Evolutionary conservation across 495 filamentous ascomycete genomes (phyloP).

Genomic region (Penicillium salamii): DNA sequence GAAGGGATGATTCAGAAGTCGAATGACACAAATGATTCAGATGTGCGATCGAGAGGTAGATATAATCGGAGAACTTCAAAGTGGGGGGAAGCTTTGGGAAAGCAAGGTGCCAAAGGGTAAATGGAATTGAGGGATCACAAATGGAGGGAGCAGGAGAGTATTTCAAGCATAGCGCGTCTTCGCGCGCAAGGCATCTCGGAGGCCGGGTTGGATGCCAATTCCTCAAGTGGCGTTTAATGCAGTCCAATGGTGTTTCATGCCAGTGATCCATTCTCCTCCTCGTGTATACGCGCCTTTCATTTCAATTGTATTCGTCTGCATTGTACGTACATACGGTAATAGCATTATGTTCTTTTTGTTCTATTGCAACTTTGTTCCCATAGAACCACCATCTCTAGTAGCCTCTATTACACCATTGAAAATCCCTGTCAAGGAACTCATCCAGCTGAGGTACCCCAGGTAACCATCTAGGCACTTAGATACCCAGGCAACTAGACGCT

Average conservation of each 20-base stretch:
- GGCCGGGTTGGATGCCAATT: constrained; percentile 15
- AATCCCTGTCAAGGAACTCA: no score
- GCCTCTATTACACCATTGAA: no score
- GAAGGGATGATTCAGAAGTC: constrained; percentile 1
- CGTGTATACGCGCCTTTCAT: background rate
- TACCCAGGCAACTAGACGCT: no score
- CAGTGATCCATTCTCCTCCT: background rate
- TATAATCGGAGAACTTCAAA: constrained; percentile 6
- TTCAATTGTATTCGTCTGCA: background rate
- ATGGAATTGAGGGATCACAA: constrained; percentile 7
- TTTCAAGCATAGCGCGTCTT: constrained; percentile 19
- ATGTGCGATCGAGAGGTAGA: constrained; percentile 3
- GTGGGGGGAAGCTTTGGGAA: no score
- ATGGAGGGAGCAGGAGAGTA: constrained; percentile 13
- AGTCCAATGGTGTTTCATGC: constrained; percentile 11
- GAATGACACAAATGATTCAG: background rate
- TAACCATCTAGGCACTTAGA: no score
- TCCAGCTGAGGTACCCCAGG: no score
- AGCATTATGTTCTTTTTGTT: no score
- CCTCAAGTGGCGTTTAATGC: constrained; percentile 15
- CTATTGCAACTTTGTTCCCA: no score
- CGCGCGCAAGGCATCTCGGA: constrained; percentile 20
- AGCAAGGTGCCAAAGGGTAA: constrained; percentile 10
- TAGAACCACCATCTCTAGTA: no score
- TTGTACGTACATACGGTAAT: no score